Conservation (phyloP, 345 rosid genomes). For the Arabidopsis arenosa region DNA sequence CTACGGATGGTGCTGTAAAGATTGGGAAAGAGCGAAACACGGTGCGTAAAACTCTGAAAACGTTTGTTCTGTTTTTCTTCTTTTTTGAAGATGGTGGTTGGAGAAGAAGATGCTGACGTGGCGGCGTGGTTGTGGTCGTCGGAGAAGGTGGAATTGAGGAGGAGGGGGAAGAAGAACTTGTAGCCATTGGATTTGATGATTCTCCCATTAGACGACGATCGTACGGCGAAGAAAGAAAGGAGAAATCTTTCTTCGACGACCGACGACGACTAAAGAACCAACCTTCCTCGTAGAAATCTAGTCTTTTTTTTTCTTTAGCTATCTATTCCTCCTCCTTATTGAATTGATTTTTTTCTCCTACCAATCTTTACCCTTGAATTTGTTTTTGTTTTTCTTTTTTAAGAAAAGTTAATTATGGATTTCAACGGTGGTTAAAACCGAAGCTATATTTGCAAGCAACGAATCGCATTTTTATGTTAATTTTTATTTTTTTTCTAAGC, state of each 20-base stretch:
- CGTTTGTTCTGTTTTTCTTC: constrained; percentile 51
- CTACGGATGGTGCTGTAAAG: constrained; percentile 49
- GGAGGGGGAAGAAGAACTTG: constrained; percentile 11
- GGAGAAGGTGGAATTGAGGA: constrained; percentile 17
- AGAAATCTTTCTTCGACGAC: constrained; percentile 30
- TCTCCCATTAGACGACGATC: constrained; percentile 29
- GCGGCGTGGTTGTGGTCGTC: not conserved
- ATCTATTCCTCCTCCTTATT: constrained; percentile 22
- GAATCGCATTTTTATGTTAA: not conserved
- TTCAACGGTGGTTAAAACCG: constrained; percentile 21
- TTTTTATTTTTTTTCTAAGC: not conserved
- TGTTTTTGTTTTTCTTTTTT: constrained; percentile 16
- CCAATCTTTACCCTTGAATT: constrained; percentile 17
- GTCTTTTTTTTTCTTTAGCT: not conserved
- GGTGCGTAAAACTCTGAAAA: constrained; percentile 59
- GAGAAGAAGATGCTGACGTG: constrained; percentile 45
- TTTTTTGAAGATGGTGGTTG: constrained; percentile 52
- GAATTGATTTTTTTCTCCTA: constrained; percentile 3
- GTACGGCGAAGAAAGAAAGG: constrained; percentile 37
- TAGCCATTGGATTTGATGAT: constrained; percentile 21
- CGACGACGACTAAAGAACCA: constrained; percentile 32
- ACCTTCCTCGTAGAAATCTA: constrained; percentile 12
- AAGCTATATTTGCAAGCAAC: constrained; percentile 16
- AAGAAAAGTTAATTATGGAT: constrained; percentile 1
- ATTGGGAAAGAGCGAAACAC: constrained; percentile 79